Base-by-base conservation (phyloP, 441 rosid genomes). In the Euphorbia schlechtendalii region DNA sequence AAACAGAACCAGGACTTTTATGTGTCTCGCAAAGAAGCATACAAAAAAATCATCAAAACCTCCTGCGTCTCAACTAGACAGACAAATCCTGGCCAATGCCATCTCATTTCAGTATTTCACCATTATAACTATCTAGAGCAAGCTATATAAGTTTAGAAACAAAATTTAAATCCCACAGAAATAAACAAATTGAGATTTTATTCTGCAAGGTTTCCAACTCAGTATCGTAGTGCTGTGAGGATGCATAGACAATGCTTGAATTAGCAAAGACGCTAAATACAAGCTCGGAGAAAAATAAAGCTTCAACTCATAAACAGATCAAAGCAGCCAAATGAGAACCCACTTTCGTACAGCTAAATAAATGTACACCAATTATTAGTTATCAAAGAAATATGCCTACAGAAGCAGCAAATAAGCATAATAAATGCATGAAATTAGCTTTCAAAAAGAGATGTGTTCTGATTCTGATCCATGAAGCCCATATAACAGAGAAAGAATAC, bases 401-500 rank as follows among this genome's bases (percentile, higher is more conserved):
- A 66, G 41, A 11, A 14, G 41, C 34, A 56, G 60, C 11, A n/a
- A 56, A 72, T 54, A 71, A 57, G 59, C 22, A 53, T 43, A 36
- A 56, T 20, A 70, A 58, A 30, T 15, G 24, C 40, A 41, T 34
- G 52, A 65, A 54, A 45, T 65, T 46, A 68, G 55, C 57, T 56
- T n/a, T 36, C 55, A 68, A 59, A 40, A 45, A 64, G 68, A 32
- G 56, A 64, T 64, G 49, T 53, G n/a, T n/a, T n/a, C n/a, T n/a
- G n/a, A 51, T 68, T 59, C 64, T 71, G 71, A 74, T 77, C 80
- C 71, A 71, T 34, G 69, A 66, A 73, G 66, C 74, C 75, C 70
- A 69, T 63, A 59, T 55, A 72, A 64, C 74, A 80, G 65, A 76
- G 75, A 71, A 75, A 82, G 80, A 81, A 71, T 78, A 82, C 90